A percentile compares a stretch with the other conserved stretches of the same genome.
Evolutionary conservation across 208 protist species (phyloP).

Genomic region (Leishmania tarentolae): DNA sequence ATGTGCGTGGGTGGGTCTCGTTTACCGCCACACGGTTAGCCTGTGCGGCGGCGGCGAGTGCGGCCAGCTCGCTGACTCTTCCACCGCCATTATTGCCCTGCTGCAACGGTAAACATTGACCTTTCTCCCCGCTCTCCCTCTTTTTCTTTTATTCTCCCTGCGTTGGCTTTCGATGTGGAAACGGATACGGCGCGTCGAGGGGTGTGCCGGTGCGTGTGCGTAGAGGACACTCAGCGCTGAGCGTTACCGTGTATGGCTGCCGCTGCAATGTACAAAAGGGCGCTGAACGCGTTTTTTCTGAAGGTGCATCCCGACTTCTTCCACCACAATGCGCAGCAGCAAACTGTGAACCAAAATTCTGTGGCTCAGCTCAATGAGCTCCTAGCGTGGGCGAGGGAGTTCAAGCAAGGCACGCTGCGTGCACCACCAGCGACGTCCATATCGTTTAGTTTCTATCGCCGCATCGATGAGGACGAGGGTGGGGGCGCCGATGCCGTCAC

Average conservation of each 20-base stretch:
- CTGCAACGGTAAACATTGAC: not conserved
- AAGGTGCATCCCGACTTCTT: conserved; percentile 95
- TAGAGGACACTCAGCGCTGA: not conserved
- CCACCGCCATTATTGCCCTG: not conserved
- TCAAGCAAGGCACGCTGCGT: conserved; percentile 73
- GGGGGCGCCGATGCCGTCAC: not conserved
- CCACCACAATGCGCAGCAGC: conserved; percentile 75
- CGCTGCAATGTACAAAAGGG: conserved; percentile 88
- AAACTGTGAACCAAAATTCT: conserved; percentile 80
- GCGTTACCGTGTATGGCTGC: not conserved
- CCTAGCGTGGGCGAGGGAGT: conserved; percentile 88
- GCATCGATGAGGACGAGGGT: conserved; percentile 44
- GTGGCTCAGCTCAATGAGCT: conserved; percentile 92
- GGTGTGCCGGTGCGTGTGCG: not conserved
- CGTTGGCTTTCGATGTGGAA: not conserved
- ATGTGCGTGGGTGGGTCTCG: not conserved
- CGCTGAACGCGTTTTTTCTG: conserved; percentile 90
- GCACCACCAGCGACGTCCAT: conserved; percentile 78
- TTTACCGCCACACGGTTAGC: not conserved
- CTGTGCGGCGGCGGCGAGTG: not conserved
- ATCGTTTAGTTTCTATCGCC: conserved; percentile 83
- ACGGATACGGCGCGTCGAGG: not conserved
- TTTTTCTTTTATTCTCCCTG: not conserved
- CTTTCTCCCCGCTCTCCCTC: not conserved
- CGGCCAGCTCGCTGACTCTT: not conserved